Base-by-base conservation (phyloP, 768 basidiomycete species). In the Phlebiopsis flavidoalba region DNA sequence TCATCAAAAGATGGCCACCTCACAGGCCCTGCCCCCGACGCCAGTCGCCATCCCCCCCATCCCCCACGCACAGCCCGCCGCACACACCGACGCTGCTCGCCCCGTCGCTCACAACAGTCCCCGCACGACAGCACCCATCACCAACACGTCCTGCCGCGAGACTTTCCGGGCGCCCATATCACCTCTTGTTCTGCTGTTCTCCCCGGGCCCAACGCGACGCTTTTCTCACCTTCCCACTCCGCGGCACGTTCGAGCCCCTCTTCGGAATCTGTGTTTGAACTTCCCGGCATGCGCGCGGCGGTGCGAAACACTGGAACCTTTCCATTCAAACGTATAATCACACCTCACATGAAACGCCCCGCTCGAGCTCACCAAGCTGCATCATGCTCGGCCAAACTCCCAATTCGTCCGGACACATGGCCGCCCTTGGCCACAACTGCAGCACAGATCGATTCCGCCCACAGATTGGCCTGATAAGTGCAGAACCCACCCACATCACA, bases 171-270 rank as follows among this genome's bases (percentile, higher is more conserved):
- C 19, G 35, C 48, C n/a, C 51, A 17, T 40, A 55, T 56, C 62
- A 59, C 59, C 48, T 49, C 47, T 24, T 12, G 12, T 21, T 21
- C 37, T 60, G 37, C 53, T 21, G 33, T 52, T 53, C 50, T 31
- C 8, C 48, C 55, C n/a, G 60, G 55, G 49, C 35, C 50, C 49
- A 35, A 36, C 35, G 31, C 14, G 15, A 36, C 54, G 54, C 26
- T 45, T 21, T 45, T 58, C 51, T 24, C 47, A 45, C 26, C 43
- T 21, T 58, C 47, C 24, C 24, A 58, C 53, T 61, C 63, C 60
- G 63, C 63, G 63, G 51, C 59, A 57, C 47, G 52, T 58, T 64
- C 63, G 60, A 48, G 60, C 60, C 60, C 59, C 58, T 61, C 36
- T 37, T 46, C 59, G 47, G 63, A 43, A 51, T 54, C 51, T 60